Evolutionary conservation across 2,329 filamentous ascomycete genomes (phyloP).

Genomic region (Sclerotinia spermophila): DNA sequence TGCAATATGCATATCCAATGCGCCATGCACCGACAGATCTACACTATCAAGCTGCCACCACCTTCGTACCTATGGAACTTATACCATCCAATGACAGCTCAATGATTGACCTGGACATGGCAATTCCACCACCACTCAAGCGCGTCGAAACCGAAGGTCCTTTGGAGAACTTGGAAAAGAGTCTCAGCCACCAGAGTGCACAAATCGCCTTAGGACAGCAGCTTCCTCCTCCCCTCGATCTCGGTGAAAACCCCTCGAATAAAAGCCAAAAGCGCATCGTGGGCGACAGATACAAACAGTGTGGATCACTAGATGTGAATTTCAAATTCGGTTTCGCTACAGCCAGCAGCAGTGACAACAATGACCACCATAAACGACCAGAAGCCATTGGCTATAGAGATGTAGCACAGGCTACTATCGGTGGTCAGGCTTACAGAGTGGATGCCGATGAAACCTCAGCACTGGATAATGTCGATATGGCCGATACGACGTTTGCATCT

Average conservation of each 20-base stretch:
- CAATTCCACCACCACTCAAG: neutral
- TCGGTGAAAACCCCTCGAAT: no score
- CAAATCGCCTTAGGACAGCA: neutral
- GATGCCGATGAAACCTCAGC: neutral
- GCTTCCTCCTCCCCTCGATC: neutral
- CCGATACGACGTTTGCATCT: neutral
- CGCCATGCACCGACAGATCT: no score
- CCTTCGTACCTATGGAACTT: neutral
- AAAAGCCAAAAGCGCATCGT: neutral
- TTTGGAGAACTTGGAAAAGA: neutral
- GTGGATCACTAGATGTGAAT: neutral
- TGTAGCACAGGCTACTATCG: neutral
- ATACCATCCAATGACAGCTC: neutral
- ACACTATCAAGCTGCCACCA: neutral
- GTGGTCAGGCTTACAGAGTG: neutral
- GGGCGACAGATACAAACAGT: neutral
- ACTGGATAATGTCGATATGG: neutral
- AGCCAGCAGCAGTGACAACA: neutral
- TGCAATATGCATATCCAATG: neutral
- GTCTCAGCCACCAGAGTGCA: neutral
- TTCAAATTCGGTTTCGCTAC: neutral
- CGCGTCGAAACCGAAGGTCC: slow-evolving; percentile 7
- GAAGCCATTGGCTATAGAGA: neutral
- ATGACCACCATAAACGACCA: neutral
- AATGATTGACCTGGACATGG: neutral